These are phyloP conservation scores for Dendrocalamus latiflorus DNA, from an alignment of 202 grass and related monocot genomes.

Conservation along the genomic window DNA sequence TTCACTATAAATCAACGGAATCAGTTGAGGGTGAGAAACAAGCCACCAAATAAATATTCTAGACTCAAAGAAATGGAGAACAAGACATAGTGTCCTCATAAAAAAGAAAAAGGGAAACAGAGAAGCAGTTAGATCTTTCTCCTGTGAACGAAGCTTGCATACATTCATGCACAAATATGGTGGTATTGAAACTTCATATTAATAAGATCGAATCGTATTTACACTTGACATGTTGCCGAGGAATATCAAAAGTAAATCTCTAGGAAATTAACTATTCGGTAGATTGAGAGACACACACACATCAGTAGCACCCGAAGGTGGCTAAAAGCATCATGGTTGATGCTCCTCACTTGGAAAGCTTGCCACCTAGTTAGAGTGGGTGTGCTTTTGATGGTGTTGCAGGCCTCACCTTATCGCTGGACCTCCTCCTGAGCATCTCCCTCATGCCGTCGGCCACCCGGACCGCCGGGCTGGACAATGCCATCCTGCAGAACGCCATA, in stretches of 20 bases:
- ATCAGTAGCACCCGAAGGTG: neutral
- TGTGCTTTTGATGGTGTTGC: neutral
- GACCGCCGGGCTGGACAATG: slow-evolving; percentile 46
- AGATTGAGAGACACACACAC: slow-evolving; percentile 12
- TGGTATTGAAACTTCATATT: neutral
- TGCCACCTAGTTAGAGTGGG: slow-evolving; percentile 17
- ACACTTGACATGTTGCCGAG: slow-evolving; percentile 23
- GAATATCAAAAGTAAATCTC: slow-evolving; percentile 14
- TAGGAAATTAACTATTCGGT: neutral
- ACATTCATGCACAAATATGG: neutral
- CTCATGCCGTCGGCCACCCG: slow-evolving; percentile 64
- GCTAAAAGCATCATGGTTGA: slow-evolving; percentile 9
- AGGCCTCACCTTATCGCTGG: slow-evolving; percentile 21
- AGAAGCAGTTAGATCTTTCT: slow-evolving; percentile 1
- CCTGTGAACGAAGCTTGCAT: neutral
- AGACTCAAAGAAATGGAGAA: neutral
- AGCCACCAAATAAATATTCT: slow-evolving; percentile 8
- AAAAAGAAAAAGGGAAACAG: neutral
- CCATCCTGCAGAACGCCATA: slow-evolving; percentile 56
- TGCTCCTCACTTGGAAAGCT: slow-evolving; percentile 2
- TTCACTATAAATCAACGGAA: slow-evolving; percentile 1
- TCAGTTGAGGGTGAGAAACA: no score
- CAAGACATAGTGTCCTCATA: neutral
- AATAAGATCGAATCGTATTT: slow-evolving; percentile 36
- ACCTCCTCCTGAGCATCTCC: slow-evolving; percentile 64